Evolutionary conservation across 2,329 filamentous ascomycete species (phyloP).

Genomic region (Leptographium radiaticola): DNA sequence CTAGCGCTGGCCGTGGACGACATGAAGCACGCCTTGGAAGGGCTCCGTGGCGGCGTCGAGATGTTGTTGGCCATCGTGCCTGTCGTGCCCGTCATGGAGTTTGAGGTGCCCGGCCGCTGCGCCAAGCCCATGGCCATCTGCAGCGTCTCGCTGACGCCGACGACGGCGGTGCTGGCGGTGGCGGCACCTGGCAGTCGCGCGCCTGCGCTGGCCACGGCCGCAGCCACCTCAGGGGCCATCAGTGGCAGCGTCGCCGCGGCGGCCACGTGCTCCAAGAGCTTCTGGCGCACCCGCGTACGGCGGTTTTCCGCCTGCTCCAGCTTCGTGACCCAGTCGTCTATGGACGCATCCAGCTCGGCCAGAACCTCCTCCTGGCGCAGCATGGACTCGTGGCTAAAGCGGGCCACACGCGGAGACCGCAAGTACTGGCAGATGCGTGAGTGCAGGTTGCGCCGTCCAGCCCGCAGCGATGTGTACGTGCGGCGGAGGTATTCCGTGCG

Average conservation of each 20-base stretch:
- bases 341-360: slow-evolving; percentile 61
- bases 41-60: slow-evolving; percentile 46
- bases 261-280: slow-evolving; percentile 69
- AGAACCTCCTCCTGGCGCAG: slow-evolving; percentile 71
- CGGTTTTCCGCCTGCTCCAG: slow-evolving; percentile 72
- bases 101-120: slow-evolving; percentile 6
- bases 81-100: background rate
- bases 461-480: slow-evolving; percentile 61
- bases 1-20: slow-evolving; percentile 13
- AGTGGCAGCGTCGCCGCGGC: slow-evolving; percentile 45
- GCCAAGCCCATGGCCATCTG: slow-evolving; percentile 27
- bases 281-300: slow-evolving; percentile 61
- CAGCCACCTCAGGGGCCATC: background rate
- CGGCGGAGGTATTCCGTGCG: slow-evolving; percentile 65
- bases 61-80: slow-evolving; percentile 22
- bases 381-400: slow-evolving; percentile 62
- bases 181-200: background rate
- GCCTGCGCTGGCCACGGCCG: background rate
- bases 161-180: slow-evolving; percentile 9
- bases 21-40: slow-evolving; percentile 27
- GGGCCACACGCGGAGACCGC: slow-evolving; percentile 54
- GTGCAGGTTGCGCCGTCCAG: slow-evolving; percentile 66
- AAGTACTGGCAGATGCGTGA: slow-evolving; percentile 66
- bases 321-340: slow-evolving; percentile 70
- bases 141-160: slow-evolving; percentile 25